Evolutionary conservation across 1,139 yeast species (phyloP).

Genomic region (Candida frijolesensis): DNA sequence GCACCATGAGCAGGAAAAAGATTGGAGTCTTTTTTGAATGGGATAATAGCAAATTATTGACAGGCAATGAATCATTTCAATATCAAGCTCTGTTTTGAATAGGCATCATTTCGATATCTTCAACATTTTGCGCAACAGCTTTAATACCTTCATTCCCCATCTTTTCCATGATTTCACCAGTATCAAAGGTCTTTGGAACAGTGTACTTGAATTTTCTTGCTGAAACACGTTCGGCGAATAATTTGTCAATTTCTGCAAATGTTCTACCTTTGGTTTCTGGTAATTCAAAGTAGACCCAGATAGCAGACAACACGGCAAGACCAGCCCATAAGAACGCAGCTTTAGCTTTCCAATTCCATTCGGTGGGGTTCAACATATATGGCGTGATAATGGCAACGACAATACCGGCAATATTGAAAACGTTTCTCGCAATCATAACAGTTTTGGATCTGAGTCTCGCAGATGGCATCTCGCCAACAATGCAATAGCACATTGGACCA

Average conservation of each 20-base stretch:
- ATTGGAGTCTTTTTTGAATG: too few relatives aligned
- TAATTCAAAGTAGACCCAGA: constrained; percentile 55
- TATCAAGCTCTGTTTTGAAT: neutral
- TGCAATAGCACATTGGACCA: constrained; percentile 61
- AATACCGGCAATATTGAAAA: constrained; percentile 48
- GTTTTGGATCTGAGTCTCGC: constrained; percentile 58
- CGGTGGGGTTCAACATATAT: constrained; percentile 59
- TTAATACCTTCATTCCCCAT: constrained; percentile 39
- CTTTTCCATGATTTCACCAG: constrained; percentile 35
- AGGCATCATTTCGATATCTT: constrained; percentile 9
- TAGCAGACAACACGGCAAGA: constrained; percentile 34
- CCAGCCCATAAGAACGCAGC: constrained; percentile 63
- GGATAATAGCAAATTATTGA: too few relatives aligned
- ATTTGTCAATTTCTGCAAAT: constrained; percentile 58
- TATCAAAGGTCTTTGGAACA: constrained; percentile 24
- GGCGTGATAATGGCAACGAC: constrained; percentile 51
- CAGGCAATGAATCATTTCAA: too few relatives aligned
- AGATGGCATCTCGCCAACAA: constrained; percentile 61
- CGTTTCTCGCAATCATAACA: constrained; percentile 55
- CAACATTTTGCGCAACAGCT: constrained; percentile 26
- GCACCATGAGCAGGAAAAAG: too few relatives aligned
- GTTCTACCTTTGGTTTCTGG: constrained; percentile 64
- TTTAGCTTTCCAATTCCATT: constrained; percentile 61
- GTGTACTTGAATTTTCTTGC: constrained; percentile 44
- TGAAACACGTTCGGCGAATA: constrained; percentile 44